Evolutionary conservation across 371 early-diverging fungal species (phyloP).

Genomic region (Mucor sp.): DNA sequence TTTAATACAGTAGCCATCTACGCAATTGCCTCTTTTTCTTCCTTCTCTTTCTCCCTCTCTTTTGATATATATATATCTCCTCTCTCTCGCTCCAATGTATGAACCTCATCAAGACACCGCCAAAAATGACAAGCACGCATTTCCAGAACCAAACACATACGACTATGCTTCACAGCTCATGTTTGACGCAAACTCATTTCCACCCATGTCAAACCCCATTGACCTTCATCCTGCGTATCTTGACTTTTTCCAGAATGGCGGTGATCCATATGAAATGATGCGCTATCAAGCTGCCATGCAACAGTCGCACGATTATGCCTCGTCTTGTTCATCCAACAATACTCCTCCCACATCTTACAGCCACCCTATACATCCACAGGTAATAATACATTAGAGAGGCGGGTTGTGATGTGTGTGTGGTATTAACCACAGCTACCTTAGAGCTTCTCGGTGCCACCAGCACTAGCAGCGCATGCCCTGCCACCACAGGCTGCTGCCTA

Average conservation of each 20-base stretch:
- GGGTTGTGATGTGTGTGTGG: background rate
- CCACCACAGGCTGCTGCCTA: constrained; percentile 9
- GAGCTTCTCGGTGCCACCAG: background rate
- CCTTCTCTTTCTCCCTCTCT: background rate
- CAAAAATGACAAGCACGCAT: constrained; percentile 15
- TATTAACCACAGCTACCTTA: background rate
- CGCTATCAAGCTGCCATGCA: constrained; percentile 23
- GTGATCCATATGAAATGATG: constrained; percentile 20
- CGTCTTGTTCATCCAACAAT: constrained; percentile 16
- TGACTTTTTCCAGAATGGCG: constrained; percentile 13
- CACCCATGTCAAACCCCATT: constrained; percentile 16
- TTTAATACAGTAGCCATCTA: background rate
- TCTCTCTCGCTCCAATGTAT: constrained; percentile 2
- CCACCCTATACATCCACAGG: constrained; percentile 10
- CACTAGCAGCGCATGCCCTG: background rate
- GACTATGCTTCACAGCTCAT: constrained; percentile 24
- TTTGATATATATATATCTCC: background rate
- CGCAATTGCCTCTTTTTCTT: background rate
- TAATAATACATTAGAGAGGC: background rate
- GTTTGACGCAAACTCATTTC: constrained; percentile 24
- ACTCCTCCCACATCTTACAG: constrained; percentile 11
- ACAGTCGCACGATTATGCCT: constrained; percentile 23
- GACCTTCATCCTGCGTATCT: constrained; percentile 15
- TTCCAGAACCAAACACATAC: constrained; percentile 24
- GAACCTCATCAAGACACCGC: constrained; percentile 21